Conservation (phyloP, 768 basidiomycete genomes). For the Astraeus odoratus region DNA sequence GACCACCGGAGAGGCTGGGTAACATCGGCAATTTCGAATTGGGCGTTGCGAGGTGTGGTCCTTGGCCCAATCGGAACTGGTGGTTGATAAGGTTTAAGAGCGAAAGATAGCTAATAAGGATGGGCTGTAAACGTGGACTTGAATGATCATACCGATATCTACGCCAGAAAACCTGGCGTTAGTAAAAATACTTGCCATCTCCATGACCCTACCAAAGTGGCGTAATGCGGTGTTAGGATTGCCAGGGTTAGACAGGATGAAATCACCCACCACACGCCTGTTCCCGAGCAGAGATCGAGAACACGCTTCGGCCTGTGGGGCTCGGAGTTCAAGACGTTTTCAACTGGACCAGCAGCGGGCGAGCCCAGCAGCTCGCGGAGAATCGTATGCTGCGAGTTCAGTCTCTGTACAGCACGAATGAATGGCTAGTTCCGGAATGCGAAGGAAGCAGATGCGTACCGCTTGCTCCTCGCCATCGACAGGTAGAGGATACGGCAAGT, state of each 20-base stretch:
- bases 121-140: constrained; percentile 8
- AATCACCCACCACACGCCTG: constrained; percentile 56
- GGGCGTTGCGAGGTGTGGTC: constrained; percentile 52
- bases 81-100: constrained; percentile 4
- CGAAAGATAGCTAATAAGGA: constrained; percentile 8
- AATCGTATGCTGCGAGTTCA: constrained; percentile 42
- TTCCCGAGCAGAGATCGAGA: constrained; percentile 74
- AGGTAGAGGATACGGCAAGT: constrained; percentile 64
- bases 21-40: constrained; percentile 62
- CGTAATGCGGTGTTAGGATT: constrained; percentile 10
- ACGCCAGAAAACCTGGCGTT: constrained; percentile 60
- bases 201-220: constrained; percentile 51
- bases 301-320: constrained; percentile 41
- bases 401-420: constrained; percentile 35
- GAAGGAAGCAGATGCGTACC: constrained; percentile 29
- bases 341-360: constrained; percentile 56
- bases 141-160: constrained; percentile 58
- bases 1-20: constrained; percentile 45
- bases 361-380: constrained; percentile 46
- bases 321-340: constrained; percentile 38
- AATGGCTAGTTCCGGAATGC: constrained; percentile 1
- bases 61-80: constrained; percentile 68
- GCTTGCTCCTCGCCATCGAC: constrained; percentile 64
- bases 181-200: constrained; percentile 64
- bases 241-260: constrained; percentile 12